These are phyloP conservation scores for Microthyrium microscopicum DNA, from an alignment of 2,329 filamentous ascomycete genomes.

Conservation along the genomic window DNA sequence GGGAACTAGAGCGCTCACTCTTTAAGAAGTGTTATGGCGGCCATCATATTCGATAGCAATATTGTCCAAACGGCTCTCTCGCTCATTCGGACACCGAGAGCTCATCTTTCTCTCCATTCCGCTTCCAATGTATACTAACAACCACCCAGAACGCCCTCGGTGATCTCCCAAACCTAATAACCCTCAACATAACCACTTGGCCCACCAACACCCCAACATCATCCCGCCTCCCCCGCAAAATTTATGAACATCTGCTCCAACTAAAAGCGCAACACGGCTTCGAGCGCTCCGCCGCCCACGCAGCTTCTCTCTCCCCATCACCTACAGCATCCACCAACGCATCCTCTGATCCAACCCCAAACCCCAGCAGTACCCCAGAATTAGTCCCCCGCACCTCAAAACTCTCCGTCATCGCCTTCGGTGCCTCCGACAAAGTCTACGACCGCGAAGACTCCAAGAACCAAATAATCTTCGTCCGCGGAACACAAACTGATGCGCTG, in stretches of 20 bases:
- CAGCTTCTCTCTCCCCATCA: slow-evolving; percentile 11
- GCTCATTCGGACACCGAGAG: no score
- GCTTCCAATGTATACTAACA: not conserved
- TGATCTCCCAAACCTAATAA: slow-evolving; percentile 24
- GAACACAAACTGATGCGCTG: slow-evolving; percentile 24
- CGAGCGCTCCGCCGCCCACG: slow-evolving; percentile 16
- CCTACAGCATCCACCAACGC: slow-evolving; percentile 1
- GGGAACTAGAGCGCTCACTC: no score
- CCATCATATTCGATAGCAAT: no score
- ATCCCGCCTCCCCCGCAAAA: slow-evolving; percentile 23
- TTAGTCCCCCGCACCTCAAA: slow-evolving; percentile 16
- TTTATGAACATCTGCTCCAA: slow-evolving; percentile 30
- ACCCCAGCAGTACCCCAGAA: not conserved
- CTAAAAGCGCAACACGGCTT: slow-evolving; percentile 22
- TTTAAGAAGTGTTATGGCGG: no score
- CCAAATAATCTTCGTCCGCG: slow-evolving; percentile 30
- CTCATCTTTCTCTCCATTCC: not conserved
- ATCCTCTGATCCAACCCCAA: not conserved
- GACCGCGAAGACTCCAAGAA: slow-evolving; percentile 29
- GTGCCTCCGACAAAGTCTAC: slow-evolving; percentile 29
- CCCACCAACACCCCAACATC: slow-evolving; percentile 26
- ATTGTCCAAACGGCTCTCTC: no score
- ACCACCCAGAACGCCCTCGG: slow-evolving; percentile 18
- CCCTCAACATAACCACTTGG: slow-evolving; percentile 32
- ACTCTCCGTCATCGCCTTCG: slow-evolving; percentile 29